Base-by-base conservation (phyloP, 2,329 filamentous ascomycete genomes). In the Botrytis byssoidea region DNA sequence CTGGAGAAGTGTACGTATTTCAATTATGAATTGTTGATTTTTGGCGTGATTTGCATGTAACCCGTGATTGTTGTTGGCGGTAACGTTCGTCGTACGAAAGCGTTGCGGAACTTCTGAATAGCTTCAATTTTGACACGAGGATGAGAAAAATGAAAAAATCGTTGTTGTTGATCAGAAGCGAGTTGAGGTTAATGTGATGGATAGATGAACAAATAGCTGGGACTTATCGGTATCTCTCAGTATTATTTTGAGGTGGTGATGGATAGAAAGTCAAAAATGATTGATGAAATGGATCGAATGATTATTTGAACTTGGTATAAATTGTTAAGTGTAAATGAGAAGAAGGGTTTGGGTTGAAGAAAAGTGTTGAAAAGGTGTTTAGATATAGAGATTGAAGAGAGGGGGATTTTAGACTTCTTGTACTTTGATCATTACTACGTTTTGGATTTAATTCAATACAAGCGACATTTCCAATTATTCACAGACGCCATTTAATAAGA, bases 241-340 rank as follows among this genome's bases (percentile, higher is more conserved):
- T 16, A 57, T 48, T 73, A 63, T 61, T 72, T 74, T 61, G 37
- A 60, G 71, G 71, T 74, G 70, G 74, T 74, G 65, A 46, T 76
- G 40, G 79, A 79, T 80, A 73, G 74, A 68, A 48, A 37, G 61
- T 4, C 44, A 55, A 72, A 55, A 65, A 68, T 69, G 72, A 76
- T 79, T 69, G 77, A 78, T 80, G 78, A 70, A 76, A 64, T 75
- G 75, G 71, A 75, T 18, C 75, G 77, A 75, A 75, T 76, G 74
- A 74, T 76, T 79, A 80, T 75, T 77, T 74, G 72, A 37, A 57
- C 32, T 46, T 32, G 37, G 25, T 35, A 46, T 55, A 40, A 37
- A 37, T 57, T 51, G 46, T 44, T 29, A n/a, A 29, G 78, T 77
- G 75, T 75, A 40, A 29, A 14, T n/a, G 65, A 14, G 65, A 67